A percentile compares a stretch with the other conserved stretches of the same genome.
These are phyloP conservation scores for Mycena metata DNA, from an alignment of 768 basidiomycete species.

Conservation along the genomic window DNA sequence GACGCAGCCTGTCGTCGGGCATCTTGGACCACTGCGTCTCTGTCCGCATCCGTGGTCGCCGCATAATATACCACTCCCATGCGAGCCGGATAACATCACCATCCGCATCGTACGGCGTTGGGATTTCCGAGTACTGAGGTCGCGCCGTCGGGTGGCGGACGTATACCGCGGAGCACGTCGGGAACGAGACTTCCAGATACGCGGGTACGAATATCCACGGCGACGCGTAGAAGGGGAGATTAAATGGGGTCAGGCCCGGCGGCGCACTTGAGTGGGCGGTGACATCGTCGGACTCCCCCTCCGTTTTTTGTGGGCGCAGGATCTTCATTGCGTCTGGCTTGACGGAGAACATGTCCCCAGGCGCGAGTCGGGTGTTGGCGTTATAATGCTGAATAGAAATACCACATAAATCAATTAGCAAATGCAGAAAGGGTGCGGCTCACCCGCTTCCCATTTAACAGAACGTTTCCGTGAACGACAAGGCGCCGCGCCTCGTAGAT, in stretches of 20 bases:
- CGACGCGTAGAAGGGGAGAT: slow-evolving; percentile 87
- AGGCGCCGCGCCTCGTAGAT: slow-evolving; percentile 91
- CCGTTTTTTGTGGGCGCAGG: slow-evolving; percentile 56
- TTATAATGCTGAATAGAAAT: slow-evolving; percentile 74
- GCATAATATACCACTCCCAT: slow-evolving; percentile 95
- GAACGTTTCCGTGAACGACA: slow-evolving; percentile 88
- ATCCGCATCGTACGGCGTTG: slow-evolving; percentile 95
- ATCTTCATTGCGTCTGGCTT: slow-evolving; percentile 86
- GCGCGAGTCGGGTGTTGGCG: slow-evolving; percentile 89
- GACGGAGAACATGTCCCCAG: slow-evolving; percentile 95
- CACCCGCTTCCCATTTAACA: slow-evolving; percentile 92
- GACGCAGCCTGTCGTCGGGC: slow-evolving; percentile 73
- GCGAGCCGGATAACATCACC: slow-evolving; percentile 92
- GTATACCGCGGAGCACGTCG: slow-evolving; percentile 92
- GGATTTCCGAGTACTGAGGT: slow-evolving; percentile 96
- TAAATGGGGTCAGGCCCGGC: slow-evolving; percentile 74
- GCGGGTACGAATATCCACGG: slow-evolving; percentile 96
- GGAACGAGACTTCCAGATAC: slow-evolving; percentile 88
- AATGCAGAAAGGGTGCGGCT: slow-evolving; percentile 41
- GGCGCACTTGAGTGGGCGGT: slow-evolving; percentile 28
- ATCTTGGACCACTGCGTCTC: slow-evolving; percentile 70
- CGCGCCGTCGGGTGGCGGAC: slow-evolving; percentile 96
- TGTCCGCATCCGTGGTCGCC: slow-evolving; percentile 76
- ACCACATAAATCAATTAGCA: slow-evolving; percentile 8
- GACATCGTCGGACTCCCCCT: slow-evolving; percentile 50